Evolutionary conservation across 345 rosid species (phyloP), one percentile per base, ranked within the genome.

Genomic region (Aethionema arabicum): DNA sequence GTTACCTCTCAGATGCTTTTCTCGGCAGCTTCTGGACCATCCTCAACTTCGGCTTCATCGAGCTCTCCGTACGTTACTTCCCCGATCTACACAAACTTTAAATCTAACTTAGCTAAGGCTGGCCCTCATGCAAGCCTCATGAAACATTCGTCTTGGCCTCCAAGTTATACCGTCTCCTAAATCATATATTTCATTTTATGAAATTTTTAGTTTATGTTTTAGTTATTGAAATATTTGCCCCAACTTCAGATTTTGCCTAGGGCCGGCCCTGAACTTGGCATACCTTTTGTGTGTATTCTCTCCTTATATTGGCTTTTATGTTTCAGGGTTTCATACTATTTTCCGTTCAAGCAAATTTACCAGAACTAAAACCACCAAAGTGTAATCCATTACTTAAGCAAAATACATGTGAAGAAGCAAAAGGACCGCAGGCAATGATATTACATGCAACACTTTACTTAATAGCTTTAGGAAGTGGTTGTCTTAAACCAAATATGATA

Each of bases 11-110:
- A 0, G 98, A 92, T 72, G 88, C 96, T 51, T 87, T 73, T 68
- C 95, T 92, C n/a, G 97, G 98, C 44, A 80, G 85, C 67, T 92
- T 92, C 73, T 92, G 97, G 97, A 89, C 98, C 77, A 80, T 92
- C 68, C 80, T 92, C 64, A 87, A 89, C 81, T 89, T 92, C 45
- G 96, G 90, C 68, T 89, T 89, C 64, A 70, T 92, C 3, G 97
- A 92, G 72, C 97, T 92, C 74, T 92, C 96, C 52, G 98, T 89
- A 82, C 65, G 87, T 55, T 35, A 12, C 46, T 6, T 32, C 53
- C 55, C 38, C 5, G 41, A 52, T 21, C 6, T n/a, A n/a, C n/a
- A n/a, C n/a, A n/a, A n/a, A n/a, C n/a, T n/a, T n/a, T n/a, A n/a
- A n/a, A n/a, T n/a, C n/a, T n/a, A n/a, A n/a, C 13, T 54, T n/a